Evolutionary conservation across 2,329 filamentous ascomycete species (phyloP), one percentile per base, ranked within the genome.

Genomic region (Alternaria panax): DNA sequence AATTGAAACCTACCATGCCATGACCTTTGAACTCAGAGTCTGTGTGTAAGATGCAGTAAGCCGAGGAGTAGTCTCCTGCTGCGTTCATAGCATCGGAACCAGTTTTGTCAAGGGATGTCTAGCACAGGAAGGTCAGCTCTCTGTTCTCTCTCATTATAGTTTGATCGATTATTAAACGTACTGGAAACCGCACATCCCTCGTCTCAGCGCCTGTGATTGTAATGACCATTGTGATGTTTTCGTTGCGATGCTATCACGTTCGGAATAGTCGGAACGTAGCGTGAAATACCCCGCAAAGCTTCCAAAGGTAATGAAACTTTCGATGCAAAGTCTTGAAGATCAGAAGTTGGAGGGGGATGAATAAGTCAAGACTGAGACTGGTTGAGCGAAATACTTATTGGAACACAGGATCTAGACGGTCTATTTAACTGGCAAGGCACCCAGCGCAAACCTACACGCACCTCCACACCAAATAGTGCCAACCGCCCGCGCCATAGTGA

Each of bases 31-130:
- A 85, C 11, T 85, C 75, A 0, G 90, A 89, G 75, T 96, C 90
- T 0, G 93, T 97, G 75, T 92, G 83, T 48, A 97, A 82, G 71
- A 97, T 94, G 78, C 92, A 96, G 83, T 97, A 97, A n/a, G 93
- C 93, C 12, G 93, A 86, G 1, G 92, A 96, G 81, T 97, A 97
- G 80, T 97, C 92, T 62, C 92, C 91, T 2, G 93, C 92, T 3
- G 92, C 91, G 75, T 97, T 97, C 93, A 97, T 97, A 73, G 92
- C 93, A 86, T 97, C 93, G 8, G 92, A 96, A 72, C 93, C 93
- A n/a, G 92, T 96, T 82, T 94, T 95, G 81, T 96, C 92, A 62
- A 97, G 88, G 40, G 93, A 97, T n/a, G 93, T 97, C 78, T 87
- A 45, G 32, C 47, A 16, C 7, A 20, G 11, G 16, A 24, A 40